A percentile compares a stretch with the other conserved stretches of the same genome.
phyloP scores from a whole-genome alignment of 1,139 yeast species.

The Saccharomyces hybrid region DNA sequence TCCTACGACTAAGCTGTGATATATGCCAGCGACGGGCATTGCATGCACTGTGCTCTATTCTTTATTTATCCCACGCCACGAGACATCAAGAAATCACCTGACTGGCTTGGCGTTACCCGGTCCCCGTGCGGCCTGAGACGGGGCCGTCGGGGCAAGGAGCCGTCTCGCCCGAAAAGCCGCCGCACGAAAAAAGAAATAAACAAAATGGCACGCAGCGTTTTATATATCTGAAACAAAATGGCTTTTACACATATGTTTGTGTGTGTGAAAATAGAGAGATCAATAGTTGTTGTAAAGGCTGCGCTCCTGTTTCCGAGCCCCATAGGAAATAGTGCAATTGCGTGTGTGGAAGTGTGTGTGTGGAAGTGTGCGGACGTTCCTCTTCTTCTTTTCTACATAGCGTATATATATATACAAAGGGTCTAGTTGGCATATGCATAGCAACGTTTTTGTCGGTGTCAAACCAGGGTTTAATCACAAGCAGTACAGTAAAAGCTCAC shows the following conservation, averaged over 20 bases:
- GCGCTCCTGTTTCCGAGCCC: neutral
- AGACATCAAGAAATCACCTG: neutral
- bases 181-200: neutral
- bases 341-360: neutral
- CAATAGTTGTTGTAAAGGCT: neutral
- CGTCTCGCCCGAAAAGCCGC: neutral
- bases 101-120: neutral
- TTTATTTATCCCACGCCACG: neutral
- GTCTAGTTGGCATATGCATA: constrained; percentile 16
- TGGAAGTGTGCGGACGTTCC: neutral
- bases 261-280: neutral
- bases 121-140: neutral
- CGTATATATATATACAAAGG: neutral
- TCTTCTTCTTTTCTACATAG: neutral
- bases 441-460: constrained; percentile 32
- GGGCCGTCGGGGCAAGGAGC: neutral
- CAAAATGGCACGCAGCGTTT: neutral
- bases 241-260: neutral
- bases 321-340: neutral
- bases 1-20: neutral
- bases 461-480: constrained; percentile 19
- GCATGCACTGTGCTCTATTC: neutral
- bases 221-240: neutral
- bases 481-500: constrained; percentile 3
- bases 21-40: neutral